Conservation (phyloP, 1,284 basidiomycete species). For the Moesziomyces parantarcticus region DNA sequence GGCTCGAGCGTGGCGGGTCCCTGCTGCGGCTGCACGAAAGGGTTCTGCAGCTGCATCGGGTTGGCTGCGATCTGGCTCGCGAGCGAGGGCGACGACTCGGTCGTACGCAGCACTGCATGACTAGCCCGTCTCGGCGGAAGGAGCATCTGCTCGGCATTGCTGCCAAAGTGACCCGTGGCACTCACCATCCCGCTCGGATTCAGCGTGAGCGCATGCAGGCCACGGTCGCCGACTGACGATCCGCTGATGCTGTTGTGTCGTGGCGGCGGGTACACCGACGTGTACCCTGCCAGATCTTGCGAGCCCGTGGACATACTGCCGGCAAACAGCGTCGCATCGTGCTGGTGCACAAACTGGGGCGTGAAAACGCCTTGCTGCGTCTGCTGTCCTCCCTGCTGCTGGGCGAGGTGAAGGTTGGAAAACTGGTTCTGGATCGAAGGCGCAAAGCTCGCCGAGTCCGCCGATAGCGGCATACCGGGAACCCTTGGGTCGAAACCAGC, state of each 20-base stretch:
- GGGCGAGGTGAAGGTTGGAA: conserved; percentile 33
- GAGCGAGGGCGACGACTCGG: conserved; percentile 36
- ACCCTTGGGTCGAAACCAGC: conserved; percentile 26
- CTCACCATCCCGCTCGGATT: conserved; percentile 21
- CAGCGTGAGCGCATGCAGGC: conserved; percentile 14
- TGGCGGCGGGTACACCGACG: conserved; percentile 44
- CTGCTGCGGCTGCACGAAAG: conserved; percentile 23
- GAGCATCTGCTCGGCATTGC: conserved; percentile 19
- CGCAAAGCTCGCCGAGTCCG: conserved; percentile 36
- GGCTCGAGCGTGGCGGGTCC: conserved; percentile 28
- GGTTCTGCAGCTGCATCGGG: conserved; percentile 48
- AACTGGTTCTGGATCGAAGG: conserved; percentile 46
- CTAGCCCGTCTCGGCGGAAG: conserved; percentile 17
- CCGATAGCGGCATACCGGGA: conserved; percentile 38
- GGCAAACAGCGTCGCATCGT: conserved; percentile 34
- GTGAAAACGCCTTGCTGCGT: conserved; percentile 22
- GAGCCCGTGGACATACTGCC: conserved; percentile 11
- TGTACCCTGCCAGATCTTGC: conserved; percentile 41
- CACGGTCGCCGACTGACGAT: not conserved
- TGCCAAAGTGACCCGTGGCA: not conserved
- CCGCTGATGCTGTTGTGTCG: conserved; percentile 30
- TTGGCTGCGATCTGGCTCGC: conserved; percentile 45
- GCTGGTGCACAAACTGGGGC: conserved; percentile 36
- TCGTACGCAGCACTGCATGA: conserved; percentile 16
- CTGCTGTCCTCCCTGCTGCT: conserved; percentile 12